Base-by-base conservation (phyloP, 495 filamentous ascomycete genomes). In the Rusavskia elegans region DNA sequence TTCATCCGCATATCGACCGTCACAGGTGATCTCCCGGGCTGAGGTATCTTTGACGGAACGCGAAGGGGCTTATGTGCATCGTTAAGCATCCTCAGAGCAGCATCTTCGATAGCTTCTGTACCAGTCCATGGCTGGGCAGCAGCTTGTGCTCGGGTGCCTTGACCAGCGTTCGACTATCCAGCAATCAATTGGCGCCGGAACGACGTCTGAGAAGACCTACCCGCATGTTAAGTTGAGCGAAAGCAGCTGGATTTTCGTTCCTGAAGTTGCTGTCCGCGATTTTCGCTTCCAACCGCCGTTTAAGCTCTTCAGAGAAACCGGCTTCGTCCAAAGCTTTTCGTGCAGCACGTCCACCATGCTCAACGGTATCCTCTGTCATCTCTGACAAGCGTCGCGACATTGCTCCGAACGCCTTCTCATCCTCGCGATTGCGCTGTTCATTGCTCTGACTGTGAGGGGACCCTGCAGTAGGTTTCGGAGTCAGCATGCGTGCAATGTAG, bases 301-400 rank as follows among this genome's bases (percentile, higher is more conserved):
- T 93, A 54, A 97, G 68, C 53, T 95, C 88, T 17, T 89, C 84
- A 50, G 81, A 83, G 69, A 98, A 95, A 29, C 85, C 86, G 45
- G 85, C 87, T 51, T 93, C 83, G 59, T 84, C 72, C 14, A 95
- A 72, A n/a, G 83, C 85, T 59, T 81, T 82, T 42, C 69, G 74
- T 37, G 85, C 82, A 40, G 81, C 77, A 54, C 76, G 75, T 21
- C 85, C 83, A 17, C 83, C 85, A 53, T 76, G 77, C 25, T 88
- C 69, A 23, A 95, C 68, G 6, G 74, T 76, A 49, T 92, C 82
- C 63, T 94, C 87, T 29, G 84, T 89, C 63, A 92, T 85, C 62
- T 87, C 73, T 40, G 79, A 70, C 27, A 95, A 72, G 23, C 86
- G 78, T 35, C 83, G 72, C 3, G 79, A 73, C 84, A 95, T 84